Base-by-base conservation (phyloP, 2,329 filamentous ascomycete genomes). In the Ilyonectria destructans region DNA sequence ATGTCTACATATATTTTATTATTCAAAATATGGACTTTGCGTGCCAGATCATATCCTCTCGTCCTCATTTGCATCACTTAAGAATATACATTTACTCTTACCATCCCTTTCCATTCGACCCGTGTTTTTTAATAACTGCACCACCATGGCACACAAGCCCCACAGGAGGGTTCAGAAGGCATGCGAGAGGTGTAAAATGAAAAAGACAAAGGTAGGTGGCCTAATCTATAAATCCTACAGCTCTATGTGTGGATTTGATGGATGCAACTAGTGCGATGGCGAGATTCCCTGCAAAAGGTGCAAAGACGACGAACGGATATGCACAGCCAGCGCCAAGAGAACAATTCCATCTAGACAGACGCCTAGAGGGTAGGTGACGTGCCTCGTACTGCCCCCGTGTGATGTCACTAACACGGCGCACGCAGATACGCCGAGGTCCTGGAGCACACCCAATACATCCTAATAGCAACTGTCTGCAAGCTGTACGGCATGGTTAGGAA, bases 341-440 rank as follows among this genome's bases (percentile, higher is more conserved):
- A 89, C 88, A 83, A 87, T 85, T 0, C 86, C 88, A 70, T 88
- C 86, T 75, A 89, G 89, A 78, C 86, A 89, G 78, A 77, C 88
- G 56, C 86, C 87, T 13, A 80, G 84, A 80, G 87, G 45, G 45
- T 48, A 48, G 45, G 45, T 48, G 6, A 19, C 21, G 15, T 48
- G 21, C 21, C 45, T 48, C 45, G 17, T 17, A 19, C n/a, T 17
- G 17, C 21, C 6, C 17, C 9, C n/a, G 45, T 19, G 45, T 23
- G 45, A 19, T 8, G n/a, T 23, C 45, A 23, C 15, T 48, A 48
- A 48, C 45, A 37, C 33, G 8, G 12, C 21, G n/a, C 17, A 21
- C 45, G n/a, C 21, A 48, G 85, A 52, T 88, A 89, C 69, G 87
- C 86, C 54, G 87, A 89, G 75, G 85, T 89, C n/a, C 75, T 89